phyloP scores from a whole-genome alignment of 768 basidiomycete genomes.

The Floccularia luteovirens region DNA sequence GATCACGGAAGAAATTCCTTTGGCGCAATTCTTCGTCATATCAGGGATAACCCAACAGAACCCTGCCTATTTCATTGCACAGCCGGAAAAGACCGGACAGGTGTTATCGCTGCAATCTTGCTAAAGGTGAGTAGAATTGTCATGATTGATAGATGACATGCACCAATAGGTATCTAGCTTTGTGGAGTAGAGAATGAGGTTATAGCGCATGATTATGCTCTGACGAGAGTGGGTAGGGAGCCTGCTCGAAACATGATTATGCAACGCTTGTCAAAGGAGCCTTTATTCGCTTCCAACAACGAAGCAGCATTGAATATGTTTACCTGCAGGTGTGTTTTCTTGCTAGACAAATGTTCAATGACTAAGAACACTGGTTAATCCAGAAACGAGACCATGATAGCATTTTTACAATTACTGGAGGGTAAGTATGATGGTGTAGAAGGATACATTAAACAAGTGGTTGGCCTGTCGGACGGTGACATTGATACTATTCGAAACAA shows the following conservation, averaged over 20 bases:
- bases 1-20: conserved; percentile 66
- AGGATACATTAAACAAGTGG: conserved; percentile 46
- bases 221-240: conserved; percentile 75
- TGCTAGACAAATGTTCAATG: background rate
- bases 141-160: background rate
- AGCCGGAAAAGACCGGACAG: conserved; percentile 82
- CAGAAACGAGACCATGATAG: conserved; percentile 73
- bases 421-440: conserved; percentile 65
- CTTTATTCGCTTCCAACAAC: conserved; percentile 64
- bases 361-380: conserved; percentile 2
- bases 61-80: conserved; percentile 76
- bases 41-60: conserved; percentile 60
- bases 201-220: conserved; percentile 68
- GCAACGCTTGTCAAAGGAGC: conserved; percentile 59
- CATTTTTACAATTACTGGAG: conserved; percentile 53
- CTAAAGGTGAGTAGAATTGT: conserved; percentile 41
- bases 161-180: conserved; percentile 35
- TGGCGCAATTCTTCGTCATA: conserved; percentile 63
- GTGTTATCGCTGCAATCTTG: conserved; percentile 64
- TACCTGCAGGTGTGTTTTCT: conserved; percentile 51
- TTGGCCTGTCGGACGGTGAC: conserved; percentile 58
- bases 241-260: conserved; percentile 68
- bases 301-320: conserved; percentile 82
- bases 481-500: conserved; percentile 51
- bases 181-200: conserved; percentile 59